Conservation (phyloP, 495 filamentous ascomycete species). For the Umbilicaria muhlenbergii region DNA sequence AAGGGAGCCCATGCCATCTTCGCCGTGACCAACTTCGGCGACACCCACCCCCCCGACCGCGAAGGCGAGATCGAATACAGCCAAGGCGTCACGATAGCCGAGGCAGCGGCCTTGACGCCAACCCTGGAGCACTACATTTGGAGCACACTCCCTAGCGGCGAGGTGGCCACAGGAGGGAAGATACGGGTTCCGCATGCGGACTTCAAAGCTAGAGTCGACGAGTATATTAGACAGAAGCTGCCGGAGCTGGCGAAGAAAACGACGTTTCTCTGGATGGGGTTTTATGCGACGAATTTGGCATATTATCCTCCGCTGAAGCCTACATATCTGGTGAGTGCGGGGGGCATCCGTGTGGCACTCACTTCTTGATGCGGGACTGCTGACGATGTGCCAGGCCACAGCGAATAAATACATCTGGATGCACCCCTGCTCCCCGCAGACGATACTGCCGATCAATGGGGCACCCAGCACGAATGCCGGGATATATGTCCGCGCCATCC, state of each 20-base stretch:
- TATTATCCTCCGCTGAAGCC: not conserved
- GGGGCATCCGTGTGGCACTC: too few relatives aligned
- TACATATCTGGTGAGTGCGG: too few relatives aligned
- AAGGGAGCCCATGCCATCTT: constrained; percentile 21
- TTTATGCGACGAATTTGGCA: constrained; percentile 10
- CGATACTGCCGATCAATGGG: too few relatives aligned
- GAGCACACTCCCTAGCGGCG: constrained; percentile 25
- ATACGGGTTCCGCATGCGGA: constrained; percentile 16
- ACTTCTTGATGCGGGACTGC: too few relatives aligned
- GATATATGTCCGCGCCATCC: too few relatives aligned
- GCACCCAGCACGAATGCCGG: too few relatives aligned
- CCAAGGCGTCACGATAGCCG: constrained; percentile 28
- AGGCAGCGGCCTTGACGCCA: constrained; percentile 20
- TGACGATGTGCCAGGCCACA: too few relatives aligned
- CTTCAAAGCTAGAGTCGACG: constrained; percentile 15
- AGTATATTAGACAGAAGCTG: constrained; percentile 12
- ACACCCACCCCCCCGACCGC: constrained; percentile 1
- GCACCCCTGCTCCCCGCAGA: too few relatives aligned
- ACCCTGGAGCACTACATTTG: constrained; percentile 31
- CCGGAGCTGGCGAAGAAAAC: constrained; percentile 13
- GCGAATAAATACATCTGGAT: too few relatives aligned
- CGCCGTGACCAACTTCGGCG: constrained; percentile 21
- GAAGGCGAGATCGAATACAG: constrained; percentile 11
- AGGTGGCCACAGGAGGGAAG: constrained; percentile 8
- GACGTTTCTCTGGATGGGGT: constrained; percentile 12